phyloP scores from a whole-genome alignment of 192 early-diverging fungal genomes.

The Funneliformis mosseae region DNA sequence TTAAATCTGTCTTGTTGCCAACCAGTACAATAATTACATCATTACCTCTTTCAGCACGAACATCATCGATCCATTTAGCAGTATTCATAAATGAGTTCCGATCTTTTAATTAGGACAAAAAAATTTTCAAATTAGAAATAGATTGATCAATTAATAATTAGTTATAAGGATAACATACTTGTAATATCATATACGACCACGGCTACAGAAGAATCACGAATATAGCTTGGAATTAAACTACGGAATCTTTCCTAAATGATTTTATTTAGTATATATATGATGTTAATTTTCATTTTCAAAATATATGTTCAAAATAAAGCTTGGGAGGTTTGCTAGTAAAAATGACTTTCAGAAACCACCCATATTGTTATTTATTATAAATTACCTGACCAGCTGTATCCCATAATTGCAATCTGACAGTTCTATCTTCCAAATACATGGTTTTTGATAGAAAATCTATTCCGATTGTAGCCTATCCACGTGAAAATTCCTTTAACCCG shows the following conservation, averaged over 20 bases:
- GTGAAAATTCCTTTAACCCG: slow-evolving; percentile 96
- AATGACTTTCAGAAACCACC: too few relatives aligned
- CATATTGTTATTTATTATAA: too few relatives aligned
- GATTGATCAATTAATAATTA: neutral
- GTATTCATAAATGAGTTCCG: slow-evolving; percentile 96
- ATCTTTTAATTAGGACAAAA: slow-evolving; percentile 53
- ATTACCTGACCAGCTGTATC: slow-evolving; percentile 94
- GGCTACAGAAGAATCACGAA: slow-evolving; percentile 96
- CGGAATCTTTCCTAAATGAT: slow-evolving; percentile 87
- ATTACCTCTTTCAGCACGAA: slow-evolving; percentile 95
- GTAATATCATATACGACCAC: slow-evolving; percentile 98
- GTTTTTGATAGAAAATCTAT: slow-evolving; percentile 99
- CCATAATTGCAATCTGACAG: slow-evolving; percentile 98
- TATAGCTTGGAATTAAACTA: slow-evolving; percentile 96
- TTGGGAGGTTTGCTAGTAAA: too few relatives aligned
- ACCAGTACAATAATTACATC: slow-evolving; percentile 99
- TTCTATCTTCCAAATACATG: slow-evolving; percentile 98
- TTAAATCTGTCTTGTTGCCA: slow-evolving; percentile 99
- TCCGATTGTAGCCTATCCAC: slow-evolving; percentile 91
- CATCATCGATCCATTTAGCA: slow-evolving; percentile 98
- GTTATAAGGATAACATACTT: slow-evolving; percentile 54
- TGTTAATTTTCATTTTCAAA: slow-evolving; percentile 1
- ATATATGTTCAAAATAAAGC: too few relatives aligned
- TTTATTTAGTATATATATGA: neutral
- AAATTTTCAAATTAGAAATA: neutral